Percentiles rank a stretch among this genome's conserved stretches.
Conservation (phyloP, 1,284 basidiomycete genomes). For the Ganoderma lucidum region DNA sequence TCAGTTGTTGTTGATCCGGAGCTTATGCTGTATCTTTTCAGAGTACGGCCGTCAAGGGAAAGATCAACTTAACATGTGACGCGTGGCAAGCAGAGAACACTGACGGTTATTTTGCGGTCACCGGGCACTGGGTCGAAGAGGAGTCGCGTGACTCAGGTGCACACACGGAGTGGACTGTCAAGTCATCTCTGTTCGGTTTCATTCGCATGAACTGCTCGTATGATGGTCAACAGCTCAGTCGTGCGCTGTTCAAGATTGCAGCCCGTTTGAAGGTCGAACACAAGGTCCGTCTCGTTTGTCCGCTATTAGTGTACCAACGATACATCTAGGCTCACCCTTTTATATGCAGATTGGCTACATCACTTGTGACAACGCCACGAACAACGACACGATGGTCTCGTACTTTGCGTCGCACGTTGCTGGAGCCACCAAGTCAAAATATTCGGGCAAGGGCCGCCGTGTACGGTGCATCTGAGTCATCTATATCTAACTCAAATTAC, state of each 20-base stretch:
- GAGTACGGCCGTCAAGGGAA: slow-evolving; percentile 10
- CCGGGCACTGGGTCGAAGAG: slow-evolving; percentile 48
- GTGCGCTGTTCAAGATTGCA: not conserved
- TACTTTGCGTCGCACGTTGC: slow-evolving; percentile 29
- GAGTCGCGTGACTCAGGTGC: not conserved
- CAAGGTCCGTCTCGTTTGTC: slow-evolving; percentile 1
- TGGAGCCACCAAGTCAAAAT: not conserved
- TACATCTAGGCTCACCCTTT: not conserved
- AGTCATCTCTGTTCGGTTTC: not conserved
- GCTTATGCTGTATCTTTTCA: not conserved
- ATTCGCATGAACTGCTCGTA: not conserved
- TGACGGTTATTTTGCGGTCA: slow-evolving; percentile 47
- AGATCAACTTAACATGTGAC: slow-evolving; percentile 47
- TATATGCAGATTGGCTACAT: slow-evolving; percentile 41
- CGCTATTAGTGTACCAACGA: too few relatives aligned
- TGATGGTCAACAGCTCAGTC: not conserved
- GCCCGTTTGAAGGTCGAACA: slow-evolving; percentile 21
- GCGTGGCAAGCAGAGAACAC: slow-evolving; percentile 48
- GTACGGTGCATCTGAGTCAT: not conserved
- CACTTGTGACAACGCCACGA: slow-evolving; percentile 47
- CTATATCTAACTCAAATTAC: too few relatives aligned
- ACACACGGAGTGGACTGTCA: not conserved
- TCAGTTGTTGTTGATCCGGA: not conserved
- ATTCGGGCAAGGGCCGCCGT: not conserved
- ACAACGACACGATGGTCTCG: slow-evolving; percentile 45